Percentiles rank a stretch among this genome's conserved stretches.
Conservation (phyloP, 306 rosid species). For the Nissolia schottii region DNA sequence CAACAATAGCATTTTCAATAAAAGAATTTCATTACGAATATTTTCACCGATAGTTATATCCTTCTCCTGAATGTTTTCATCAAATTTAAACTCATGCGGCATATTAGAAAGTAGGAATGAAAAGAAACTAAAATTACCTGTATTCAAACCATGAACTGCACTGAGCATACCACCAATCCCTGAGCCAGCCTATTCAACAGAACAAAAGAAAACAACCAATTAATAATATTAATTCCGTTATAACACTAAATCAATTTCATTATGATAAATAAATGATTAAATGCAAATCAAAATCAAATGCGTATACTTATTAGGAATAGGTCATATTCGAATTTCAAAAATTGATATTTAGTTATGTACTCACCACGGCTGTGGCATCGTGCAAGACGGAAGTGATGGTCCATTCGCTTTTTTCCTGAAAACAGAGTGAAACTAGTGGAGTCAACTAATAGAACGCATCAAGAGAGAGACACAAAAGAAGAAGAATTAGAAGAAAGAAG, state of each 20-base stretch:
- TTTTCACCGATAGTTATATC: no score
- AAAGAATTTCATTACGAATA: no score
- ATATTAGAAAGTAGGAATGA: neutral
- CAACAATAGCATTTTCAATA: neutral
- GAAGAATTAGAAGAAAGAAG: neutral
- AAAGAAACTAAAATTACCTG: constrained; percentile 40
- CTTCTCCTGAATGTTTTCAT: no score
- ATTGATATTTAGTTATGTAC: constrained; percentile 11
- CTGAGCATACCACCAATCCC: constrained; percentile 81
- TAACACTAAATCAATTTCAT: neutral
- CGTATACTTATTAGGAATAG: neutral
- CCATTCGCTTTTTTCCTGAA: constrained; percentile 76
- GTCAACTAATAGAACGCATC: constrained; percentile 24
- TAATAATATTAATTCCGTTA: neutral
- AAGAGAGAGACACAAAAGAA: neutral
- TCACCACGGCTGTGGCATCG: constrained; percentile 69
- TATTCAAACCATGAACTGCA: constrained; percentile 70
- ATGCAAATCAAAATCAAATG: neutral
- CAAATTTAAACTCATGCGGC: neutral
- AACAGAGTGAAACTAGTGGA: neutral
- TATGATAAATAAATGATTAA: neutral
- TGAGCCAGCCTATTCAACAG: constrained; percentile 63
- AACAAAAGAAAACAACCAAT: neutral
- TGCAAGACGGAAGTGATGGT: constrained; percentile 72
- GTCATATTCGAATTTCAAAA: neutral